These are phyloP conservation scores for Tolypocladium album DNA, from an alignment of 2,329 filamentous ascomycete species.

Conservation along the genomic window DNA sequence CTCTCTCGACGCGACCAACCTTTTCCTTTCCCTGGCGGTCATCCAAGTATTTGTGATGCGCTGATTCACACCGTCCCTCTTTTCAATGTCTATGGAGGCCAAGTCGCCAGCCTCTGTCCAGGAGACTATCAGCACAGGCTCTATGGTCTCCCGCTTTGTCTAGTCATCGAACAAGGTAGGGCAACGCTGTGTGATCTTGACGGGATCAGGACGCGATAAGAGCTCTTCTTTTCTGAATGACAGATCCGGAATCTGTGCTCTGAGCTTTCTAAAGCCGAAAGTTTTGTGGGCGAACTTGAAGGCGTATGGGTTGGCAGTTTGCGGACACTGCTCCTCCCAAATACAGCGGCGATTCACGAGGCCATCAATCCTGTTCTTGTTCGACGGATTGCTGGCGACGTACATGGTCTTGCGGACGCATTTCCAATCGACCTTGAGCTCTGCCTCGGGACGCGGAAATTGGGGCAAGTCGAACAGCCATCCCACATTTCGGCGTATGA, in stretches of 20 bases:
- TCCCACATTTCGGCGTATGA: neutral
- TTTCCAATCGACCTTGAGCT: neutral
- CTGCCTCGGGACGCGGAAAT: neutral
- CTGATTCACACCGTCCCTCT: neutral
- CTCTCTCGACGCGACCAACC: neutral
- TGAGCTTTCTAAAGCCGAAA: neutral
- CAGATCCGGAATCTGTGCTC: neutral
- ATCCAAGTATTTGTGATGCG: neutral
- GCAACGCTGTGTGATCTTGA: neutral
- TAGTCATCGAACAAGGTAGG: neutral
- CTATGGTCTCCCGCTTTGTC: neutral
- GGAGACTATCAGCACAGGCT: neutral
- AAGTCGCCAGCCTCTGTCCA: neutral
- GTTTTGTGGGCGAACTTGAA: neutral
- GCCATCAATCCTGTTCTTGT: neutral
- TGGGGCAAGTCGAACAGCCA: neutral
- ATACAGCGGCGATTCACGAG: neutral
- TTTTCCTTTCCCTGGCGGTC: neutral
- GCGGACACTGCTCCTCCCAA: neutral
- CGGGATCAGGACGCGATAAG: neutral
- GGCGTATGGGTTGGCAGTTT: neutral
- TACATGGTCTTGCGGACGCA: neutral
- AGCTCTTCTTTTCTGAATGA: neutral
- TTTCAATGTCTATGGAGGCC: neutral
- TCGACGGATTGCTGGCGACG: neutral